Evolutionary conservation across 352 stramenopile genomes (phyloP).

Genomic region (Halophytophthora batemanensis): DNA sequence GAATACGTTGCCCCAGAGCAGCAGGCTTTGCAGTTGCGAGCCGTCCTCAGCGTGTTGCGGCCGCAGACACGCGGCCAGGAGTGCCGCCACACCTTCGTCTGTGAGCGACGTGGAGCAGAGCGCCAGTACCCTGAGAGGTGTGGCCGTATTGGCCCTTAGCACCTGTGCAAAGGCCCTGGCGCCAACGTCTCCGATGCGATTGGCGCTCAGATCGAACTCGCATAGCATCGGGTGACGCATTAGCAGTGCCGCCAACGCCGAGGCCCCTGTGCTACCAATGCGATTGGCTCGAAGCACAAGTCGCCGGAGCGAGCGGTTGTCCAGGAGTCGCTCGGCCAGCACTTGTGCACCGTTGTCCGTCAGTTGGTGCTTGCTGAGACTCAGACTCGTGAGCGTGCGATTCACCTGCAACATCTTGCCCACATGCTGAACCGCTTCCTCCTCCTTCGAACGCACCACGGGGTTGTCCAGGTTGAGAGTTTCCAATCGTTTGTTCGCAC

Average conservation of each 20-base stretch:
- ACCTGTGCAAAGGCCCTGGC: conserved; percentile 54
- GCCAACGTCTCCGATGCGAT: conserved; percentile 58
- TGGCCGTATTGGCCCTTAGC: conserved; percentile 33
- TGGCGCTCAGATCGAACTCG: conserved; percentile 63
- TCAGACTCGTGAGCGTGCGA: conserved; percentile 45
- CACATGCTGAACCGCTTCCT: conserved; percentile 68
- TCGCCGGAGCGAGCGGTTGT: conserved; percentile 56
- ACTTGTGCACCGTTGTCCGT: conserved; percentile 67
- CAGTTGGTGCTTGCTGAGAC: conserved; percentile 69
- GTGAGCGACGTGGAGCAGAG: conserved; percentile 62
- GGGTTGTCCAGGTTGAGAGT: conserved; percentile 64
- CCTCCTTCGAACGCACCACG: conserved; percentile 51
- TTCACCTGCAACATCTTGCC: conserved; percentile 81
- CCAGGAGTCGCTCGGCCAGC: conserved; percentile 61
- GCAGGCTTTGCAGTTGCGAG: conserved; percentile 33
- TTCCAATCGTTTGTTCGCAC: conserved; percentile 33
- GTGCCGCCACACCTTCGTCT: conserved; percentile 38
- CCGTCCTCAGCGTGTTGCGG: conserved; percentile 23
- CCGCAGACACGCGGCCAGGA: conserved; percentile 41
- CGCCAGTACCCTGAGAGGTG: conserved; percentile 39
- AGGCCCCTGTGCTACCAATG: conserved; percentile 58
- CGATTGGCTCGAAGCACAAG: conserved; percentile 61
- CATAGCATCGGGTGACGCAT: conserved; percentile 42
- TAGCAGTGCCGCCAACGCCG: conserved; percentile 52
- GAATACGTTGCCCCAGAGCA: conserved; percentile 78